These are phyloP conservation scores for Trichoderma sp. DNA, from an alignment of 2,329 filamentous ascomycete species.

Conservation along the genomic window DNA sequence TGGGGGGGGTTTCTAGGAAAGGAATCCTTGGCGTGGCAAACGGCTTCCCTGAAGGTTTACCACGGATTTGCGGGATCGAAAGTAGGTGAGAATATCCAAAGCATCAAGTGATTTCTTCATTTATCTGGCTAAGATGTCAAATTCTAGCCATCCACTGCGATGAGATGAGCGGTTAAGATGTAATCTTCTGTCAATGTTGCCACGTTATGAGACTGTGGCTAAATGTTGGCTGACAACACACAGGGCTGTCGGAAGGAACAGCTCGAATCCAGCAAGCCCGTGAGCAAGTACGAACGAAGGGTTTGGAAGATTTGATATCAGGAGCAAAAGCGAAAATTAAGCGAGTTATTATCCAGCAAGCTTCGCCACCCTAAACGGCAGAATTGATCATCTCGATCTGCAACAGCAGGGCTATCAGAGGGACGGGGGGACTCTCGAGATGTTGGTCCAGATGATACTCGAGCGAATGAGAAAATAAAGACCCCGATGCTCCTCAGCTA, in stretches of 20 bases:
- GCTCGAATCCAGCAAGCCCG: neutral
- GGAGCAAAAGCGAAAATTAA: neutral
- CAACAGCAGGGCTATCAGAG: neutral
- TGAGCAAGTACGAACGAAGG: neutral
- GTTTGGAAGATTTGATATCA: neutral
- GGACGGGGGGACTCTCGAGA: neutral
- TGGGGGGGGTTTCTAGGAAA: neutral
- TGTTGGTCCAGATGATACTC: neutral
- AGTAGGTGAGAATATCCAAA: neutral
- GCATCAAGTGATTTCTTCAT: neutral
- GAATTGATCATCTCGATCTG: conserved; percentile 14
- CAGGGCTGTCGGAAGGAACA: neutral
- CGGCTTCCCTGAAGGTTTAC: neutral
- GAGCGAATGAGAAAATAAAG: neutral
- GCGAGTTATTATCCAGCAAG: conserved; percentile 10
- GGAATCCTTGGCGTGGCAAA: neutral
- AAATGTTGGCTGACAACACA: neutral
- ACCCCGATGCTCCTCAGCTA: neutral
- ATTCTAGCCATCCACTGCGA: neutral
- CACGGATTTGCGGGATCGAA: neutral
- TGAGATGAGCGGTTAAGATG: neutral
- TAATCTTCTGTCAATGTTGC: neutral
- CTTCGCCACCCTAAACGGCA: conserved; percentile 10
- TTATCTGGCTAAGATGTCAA: neutral
- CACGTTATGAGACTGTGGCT: neutral